Percentiles rank a stretch among this genome's conserved stretches.
These are phyloP conservation scores for Sphagnum tenellum DNA, from an alignment of 225 moss, liverwort and hornwort species.

Conservation along the genomic window DNA sequence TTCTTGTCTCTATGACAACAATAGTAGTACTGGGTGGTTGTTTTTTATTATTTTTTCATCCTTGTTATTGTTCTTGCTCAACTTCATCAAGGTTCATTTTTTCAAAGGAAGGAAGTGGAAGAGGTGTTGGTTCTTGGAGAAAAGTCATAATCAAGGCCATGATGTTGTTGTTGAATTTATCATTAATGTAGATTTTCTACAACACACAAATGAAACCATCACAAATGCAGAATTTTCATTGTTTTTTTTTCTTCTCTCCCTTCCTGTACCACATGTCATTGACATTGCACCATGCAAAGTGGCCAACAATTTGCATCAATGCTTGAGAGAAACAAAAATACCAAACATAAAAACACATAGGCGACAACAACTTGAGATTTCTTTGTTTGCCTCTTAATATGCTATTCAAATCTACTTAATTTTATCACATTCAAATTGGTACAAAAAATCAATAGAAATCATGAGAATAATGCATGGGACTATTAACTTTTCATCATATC, in stretches of 20 bases:
- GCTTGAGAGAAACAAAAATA: too few relatives aligned
- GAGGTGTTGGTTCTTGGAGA: conserved; percentile 31
- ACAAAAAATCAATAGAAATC: too few relatives aligned
- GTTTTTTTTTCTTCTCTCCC: too few relatives aligned
- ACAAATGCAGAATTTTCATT: background rate
- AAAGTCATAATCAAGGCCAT: conserved; percentile 21
- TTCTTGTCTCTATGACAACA: conserved; percentile 26
- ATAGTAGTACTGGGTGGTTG: too few relatives aligned
- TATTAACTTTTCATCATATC: conserved; percentile 1
- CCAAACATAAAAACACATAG: too few relatives aligned
- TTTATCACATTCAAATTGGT: too few relatives aligned
- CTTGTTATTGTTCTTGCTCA: conserved; percentile 22
- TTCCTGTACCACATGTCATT: too few relatives aligned
- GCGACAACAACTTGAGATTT: background rate
- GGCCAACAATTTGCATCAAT: too few relatives aligned
- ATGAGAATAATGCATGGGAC: too few relatives aligned
- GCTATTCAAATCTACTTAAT: background rate
- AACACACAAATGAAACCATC: background rate
- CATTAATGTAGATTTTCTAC: conserved; percentile 21
- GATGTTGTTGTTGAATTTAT: conserved; percentile 25
- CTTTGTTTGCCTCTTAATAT: background rate
- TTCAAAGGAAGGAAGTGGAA: conserved; percentile 46
- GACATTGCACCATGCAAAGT: too few relatives aligned
- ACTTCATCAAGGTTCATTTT: conserved; percentile 37
- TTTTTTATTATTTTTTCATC: too few relatives aligned